These are phyloP conservation scores for Osmanthus fragrans DNA, from an alignment of 257 asterid species.

Conservation along the genomic window DNA sequence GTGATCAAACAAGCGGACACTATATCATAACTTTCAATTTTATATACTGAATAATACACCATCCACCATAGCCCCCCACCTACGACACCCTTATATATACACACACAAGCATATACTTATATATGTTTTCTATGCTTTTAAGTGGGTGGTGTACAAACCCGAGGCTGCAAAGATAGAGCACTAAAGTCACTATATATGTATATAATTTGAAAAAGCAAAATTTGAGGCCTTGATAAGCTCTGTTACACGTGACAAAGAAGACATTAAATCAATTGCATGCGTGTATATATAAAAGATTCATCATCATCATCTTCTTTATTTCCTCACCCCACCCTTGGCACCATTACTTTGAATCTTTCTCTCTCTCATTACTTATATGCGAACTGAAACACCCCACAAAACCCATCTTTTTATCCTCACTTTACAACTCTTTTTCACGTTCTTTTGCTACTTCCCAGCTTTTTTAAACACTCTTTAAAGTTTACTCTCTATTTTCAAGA, in stretches of 20 bases:
- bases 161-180: conserved; percentile 39
- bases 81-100: neutral
- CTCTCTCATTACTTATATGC: conserved; percentile 41
- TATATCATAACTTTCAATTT: too few species aligned
- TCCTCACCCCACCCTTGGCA: conserved; percentile 19
- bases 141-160: conserved; percentile 33
- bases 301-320: conserved; percentile 36
- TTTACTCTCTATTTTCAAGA: conserved; percentile 38
- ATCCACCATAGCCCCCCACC: too few species aligned
- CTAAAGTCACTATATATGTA: conserved; percentile 21
- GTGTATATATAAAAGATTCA: conserved; percentile 76
- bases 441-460: conserved; percentile 24
- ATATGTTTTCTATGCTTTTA: neutral
- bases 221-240: conserved; percentile 40
- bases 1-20: too few species aligned
- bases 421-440: conserved; percentile 24
- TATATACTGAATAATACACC: too few species aligned
- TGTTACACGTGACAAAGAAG: conserved; percentile 77
- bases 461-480: conserved; percentile 31
- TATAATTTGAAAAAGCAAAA: conserved; percentile 37
- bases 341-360: conserved; percentile 15
- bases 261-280: conserved; percentile 86
- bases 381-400: conserved; percentile 30
- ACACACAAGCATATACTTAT: neutral
- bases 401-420: conserved; percentile 31